Base-by-base conservation (phyloP, 108 stramenopile species). In the Pseudonitzschia multiseries region DNA sequence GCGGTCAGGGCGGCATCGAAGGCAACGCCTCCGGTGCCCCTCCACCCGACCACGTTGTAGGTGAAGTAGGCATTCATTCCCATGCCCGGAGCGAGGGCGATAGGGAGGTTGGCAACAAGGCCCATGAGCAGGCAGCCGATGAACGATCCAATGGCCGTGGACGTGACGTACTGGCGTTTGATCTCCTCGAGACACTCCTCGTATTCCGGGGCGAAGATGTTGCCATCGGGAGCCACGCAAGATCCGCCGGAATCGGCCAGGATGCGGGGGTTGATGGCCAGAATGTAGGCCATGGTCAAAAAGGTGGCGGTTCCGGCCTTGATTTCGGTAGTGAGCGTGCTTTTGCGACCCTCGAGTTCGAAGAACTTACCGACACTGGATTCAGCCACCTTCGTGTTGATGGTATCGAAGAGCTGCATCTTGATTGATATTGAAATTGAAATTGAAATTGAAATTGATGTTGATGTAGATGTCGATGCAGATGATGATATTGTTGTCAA, bases 31-130 rank as follows among this genome's bases (percentile, higher is more conserved):
- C 84, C 88, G 42, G 84, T 79, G 46, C 88, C 88, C 54, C 84
- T 79, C 61, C 74, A 89, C 57, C 87, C 87, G 61, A 87, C 88
- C 8, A 81, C 80, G 12, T 41, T 48, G 43, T 86, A 88, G 1
- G 87, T 85, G 65, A 88, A 88, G 72, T 88, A 88, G 31, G 87
- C 88, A 66, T 89, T 89, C 80, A 89, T 83, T 59, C 88, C 88
- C 88, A 89, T 89, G 48, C 88, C 85, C 36, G 84, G 84, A 22
- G 84, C 81, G 13, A 89, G 68, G 46, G 88, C 88, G 50, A 89
- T 79, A n/a, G 88, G 88, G 43, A 89, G 77, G 72, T 89, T 89
- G 24, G 85, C 85, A 15, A 81, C 18, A 17, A 85, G 20, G 28
- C 84, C 88, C 88, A 89, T 89, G 65, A 76, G 24, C n/a, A 89